Base-by-base conservation (phyloP, 768 basidiomycete species). In the Guyanaporus albipodus region DNA sequence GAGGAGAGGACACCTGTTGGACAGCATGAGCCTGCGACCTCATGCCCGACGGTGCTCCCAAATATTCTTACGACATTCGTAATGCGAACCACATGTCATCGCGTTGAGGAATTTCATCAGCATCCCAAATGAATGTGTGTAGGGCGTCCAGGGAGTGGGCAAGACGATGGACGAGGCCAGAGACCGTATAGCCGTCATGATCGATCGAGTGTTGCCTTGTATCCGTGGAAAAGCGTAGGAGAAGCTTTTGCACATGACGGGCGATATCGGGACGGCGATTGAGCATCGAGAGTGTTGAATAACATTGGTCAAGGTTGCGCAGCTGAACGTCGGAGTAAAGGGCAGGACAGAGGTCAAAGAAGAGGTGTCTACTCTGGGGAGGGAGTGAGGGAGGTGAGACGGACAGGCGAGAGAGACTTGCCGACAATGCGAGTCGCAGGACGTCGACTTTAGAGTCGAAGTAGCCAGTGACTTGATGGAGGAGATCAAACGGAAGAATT, bases 81-180 rank as follows among this genome's bases (percentile, higher is more conserved):
- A 90, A 69, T 35, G 82, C 78, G 50, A 84, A 76, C 87, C 87
- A 90, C 82, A 90, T 84, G 51, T 83, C 80, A 49, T 88, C 87
- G 27, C 73, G 76, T 14, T 82, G 77, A 27, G 80, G 69, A 8
- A 70, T 64, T 59, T 85, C 83, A 11, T 85, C 83, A 4, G 77
- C 83, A 50, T 82, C 82, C 87, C 87, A 90, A 28, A 77, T 66
- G 56, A 89, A 89, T 11, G 70, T 78, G 23, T 71, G 67, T 32
- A 90, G 73, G 17, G 82, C 83, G 38, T 88, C 87, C 34, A 89
- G 64, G 32, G 75, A 69, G 6, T 66, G 66, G 8, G 80, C 83
- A 8, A 77, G 68, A 18, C 69, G 58, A 18, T 74, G 64, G 23
- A 87, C 72, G 4, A 81, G 74, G 15, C 68, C 61, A n/a, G 82